These are phyloP conservation scores for Malassezia japonica DNA, from an alignment of 1,284 basidiomycete genomes.

Conservation along the genomic window DNA sequence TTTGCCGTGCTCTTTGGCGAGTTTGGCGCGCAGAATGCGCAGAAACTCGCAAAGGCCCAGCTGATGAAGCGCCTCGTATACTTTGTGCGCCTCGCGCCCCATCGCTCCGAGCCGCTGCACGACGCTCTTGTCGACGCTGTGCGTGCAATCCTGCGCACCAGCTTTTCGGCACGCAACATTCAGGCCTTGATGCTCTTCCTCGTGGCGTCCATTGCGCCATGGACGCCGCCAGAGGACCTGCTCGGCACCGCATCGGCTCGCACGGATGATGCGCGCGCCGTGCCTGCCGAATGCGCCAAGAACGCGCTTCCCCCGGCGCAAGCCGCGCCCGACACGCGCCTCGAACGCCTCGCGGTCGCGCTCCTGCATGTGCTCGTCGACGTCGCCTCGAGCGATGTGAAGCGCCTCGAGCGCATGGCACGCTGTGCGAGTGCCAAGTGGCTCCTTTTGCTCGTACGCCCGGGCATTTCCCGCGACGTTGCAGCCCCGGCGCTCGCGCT, in stretches of 20 bases:
- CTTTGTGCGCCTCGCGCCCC: constrained; percentile 16
- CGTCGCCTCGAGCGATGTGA: not conserved
- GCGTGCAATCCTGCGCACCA: constrained; percentile 49
- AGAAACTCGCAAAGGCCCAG: constrained; percentile 45
- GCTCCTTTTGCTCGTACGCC: constrained; percentile 37
- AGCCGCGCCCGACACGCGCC: not conserved
- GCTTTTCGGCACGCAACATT: constrained; percentile 52
- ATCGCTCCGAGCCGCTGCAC: not conserved
- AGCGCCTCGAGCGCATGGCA: constrained; percentile 14
- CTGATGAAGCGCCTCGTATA: constrained; percentile 70
- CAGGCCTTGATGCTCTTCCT: constrained; percentile 6
- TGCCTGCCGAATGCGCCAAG: not conserved
- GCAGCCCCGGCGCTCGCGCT: constrained; percentile 25
- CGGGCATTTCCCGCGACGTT: constrained; percentile 22
- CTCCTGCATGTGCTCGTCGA: constrained; percentile 21
- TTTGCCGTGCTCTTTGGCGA: constrained; percentile 69
- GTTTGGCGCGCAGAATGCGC: constrained; percentile 45
- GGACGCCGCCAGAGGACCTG: not conserved
- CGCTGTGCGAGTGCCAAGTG: constrained; percentile 27
- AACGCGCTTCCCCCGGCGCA: not conserved
- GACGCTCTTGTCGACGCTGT: constrained; percentile 16
- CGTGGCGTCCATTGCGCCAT: not conserved
- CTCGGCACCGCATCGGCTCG: not conserved
- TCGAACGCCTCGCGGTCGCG: not conserved
- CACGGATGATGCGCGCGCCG: not conserved